Conservation (phyloP, 2,329 filamentous ascomycete species). For the Didymella segeticola region DNA sequence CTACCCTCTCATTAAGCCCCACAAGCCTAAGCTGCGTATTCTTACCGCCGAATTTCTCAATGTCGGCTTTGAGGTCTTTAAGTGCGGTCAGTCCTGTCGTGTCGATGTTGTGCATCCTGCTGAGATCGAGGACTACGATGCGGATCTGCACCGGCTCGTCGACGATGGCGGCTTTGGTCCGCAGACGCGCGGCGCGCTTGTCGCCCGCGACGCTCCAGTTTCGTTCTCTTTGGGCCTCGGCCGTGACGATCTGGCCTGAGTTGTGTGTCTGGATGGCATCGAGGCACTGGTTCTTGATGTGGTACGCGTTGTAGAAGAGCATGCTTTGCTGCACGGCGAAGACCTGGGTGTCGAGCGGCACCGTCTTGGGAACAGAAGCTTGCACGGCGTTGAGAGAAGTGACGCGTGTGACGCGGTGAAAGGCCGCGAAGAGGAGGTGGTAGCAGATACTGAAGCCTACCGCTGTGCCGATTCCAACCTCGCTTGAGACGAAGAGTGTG, state of each 20-base stretch:
- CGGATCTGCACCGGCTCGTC: conserved; percentile 53
- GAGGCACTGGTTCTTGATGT: conserved; percentile 57
- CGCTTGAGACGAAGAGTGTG: conserved; percentile 66
- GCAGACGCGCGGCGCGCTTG: conserved; percentile 56
- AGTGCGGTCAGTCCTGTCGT: conserved; percentile 60
- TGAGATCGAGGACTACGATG: conserved; percentile 61
- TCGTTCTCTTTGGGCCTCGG: conserved; percentile 49
- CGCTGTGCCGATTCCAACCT: conserved; percentile 65
- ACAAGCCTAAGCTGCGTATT: conserved; percentile 58
- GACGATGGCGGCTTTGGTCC: conserved; percentile 49
- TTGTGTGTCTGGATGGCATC: conserved; percentile 60
- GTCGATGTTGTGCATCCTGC: conserved; percentile 61
- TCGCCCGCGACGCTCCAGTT: conserved; percentile 63
- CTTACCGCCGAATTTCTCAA: conserved; percentile 58
- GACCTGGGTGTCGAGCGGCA: conserved; percentile 60
- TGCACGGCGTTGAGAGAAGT: conserved; percentile 21
- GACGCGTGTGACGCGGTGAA: conserved; percentile 51
- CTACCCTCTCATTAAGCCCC: conserved; percentile 54
- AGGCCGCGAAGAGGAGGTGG: conserved; percentile 65
- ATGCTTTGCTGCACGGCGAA: conserved; percentile 65
- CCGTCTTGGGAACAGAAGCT: conserved; percentile 16
- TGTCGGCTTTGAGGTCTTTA: conserved; percentile 56
- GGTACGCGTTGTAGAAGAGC: conserved; percentile 68
- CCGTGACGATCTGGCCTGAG: conserved; percentile 49
- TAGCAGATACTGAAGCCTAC: conserved; percentile 60